Evolutionary conservation across 1,284 basidiomycete genomes (phyloP).

Genomic region (Rhodotorula sp.): DNA sequence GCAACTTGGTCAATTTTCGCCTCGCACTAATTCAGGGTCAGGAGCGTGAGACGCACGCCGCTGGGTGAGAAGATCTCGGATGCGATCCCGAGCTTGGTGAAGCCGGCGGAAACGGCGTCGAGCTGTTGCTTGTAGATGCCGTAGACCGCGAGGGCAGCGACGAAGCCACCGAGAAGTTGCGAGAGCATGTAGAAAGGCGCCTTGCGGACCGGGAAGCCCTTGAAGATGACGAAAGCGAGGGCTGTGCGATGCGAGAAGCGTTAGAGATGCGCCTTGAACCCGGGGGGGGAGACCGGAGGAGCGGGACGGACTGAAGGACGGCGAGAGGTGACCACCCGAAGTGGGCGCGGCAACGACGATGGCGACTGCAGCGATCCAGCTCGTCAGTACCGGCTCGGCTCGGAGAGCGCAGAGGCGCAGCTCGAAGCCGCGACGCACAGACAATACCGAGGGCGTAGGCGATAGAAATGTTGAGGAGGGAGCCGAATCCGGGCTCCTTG

Average conservation of each 20-base stretch:
- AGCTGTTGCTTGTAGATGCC: conserved; percentile 74
- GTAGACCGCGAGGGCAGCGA: conserved; percentile 67
- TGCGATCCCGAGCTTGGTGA: conserved; percentile 2
- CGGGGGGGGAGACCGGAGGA: not conserved
- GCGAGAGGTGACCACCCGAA: conserved; percentile 41
- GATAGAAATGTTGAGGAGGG: conserved; percentile 29
- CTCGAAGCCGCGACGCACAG: conserved; percentile 1
- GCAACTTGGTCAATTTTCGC: not conserved
- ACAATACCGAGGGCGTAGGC: conserved; percentile 39
- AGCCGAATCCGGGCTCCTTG: conserved; percentile 31
- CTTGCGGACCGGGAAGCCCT: conserved; percentile 70
- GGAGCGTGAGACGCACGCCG: conserved; percentile 23
- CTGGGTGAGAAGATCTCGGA: conserved; percentile 27
- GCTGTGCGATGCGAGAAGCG: not conserved
- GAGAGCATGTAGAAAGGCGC: conserved; percentile 68
- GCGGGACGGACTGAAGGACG: conserved; percentile 31
- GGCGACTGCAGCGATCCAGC: conserved; percentile 12
- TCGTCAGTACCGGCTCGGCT: not conserved
- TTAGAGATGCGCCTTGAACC: too few relatives aligned
- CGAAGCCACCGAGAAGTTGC: conserved; percentile 67
- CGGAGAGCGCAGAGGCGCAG: not conserved
- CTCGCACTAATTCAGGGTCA: not conserved
- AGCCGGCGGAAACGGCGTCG: conserved; percentile 46
- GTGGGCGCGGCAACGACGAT: conserved; percentile 36
- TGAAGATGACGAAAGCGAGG: conserved; percentile 40